Evolutionary conservation across 306 rosid species (phyloP).

Genomic region (Trifolium pratense): DNA sequence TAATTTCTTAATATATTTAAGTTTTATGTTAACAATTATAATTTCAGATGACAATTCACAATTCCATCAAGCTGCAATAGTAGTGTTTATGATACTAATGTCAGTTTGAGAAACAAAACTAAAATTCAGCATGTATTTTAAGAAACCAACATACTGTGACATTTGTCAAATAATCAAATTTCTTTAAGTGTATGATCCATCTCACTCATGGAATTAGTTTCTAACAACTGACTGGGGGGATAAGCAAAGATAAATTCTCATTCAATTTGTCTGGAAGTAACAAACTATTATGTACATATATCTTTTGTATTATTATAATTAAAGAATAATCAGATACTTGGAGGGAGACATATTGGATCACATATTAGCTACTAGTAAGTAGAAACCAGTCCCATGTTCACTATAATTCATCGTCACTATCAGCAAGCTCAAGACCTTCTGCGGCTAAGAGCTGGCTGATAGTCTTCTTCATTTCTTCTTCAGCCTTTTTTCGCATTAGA

Average conservation of each 20-base stretch:
- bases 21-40: neutral
- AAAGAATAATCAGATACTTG: constrained; percentile 39
- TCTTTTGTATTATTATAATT: constrained; percentile 15
- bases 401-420: constrained; percentile 61
- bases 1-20: neutral
- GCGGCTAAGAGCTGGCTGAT: constrained; percentile 77
- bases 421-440: constrained; percentile 96
- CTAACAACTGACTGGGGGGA: too few species aligned
- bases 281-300: constrained; percentile 50
- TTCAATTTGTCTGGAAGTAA: constrained; percentile 27
- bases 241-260: constrained; percentile 18
- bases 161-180: too few species aligned
- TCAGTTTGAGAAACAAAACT: too few species aligned
- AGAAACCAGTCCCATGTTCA: constrained; percentile 35
- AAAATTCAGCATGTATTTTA: too few species aligned
- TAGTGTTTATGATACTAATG: too few species aligned
- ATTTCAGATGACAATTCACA: too few species aligned
- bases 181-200: too few species aligned
- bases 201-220: too few species aligned
- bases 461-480: constrained; percentile 71
- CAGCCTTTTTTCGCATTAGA: constrained; percentile 77
- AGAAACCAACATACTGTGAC: too few species aligned
- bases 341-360: constrained; percentile 38
- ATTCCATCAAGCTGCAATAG: too few species aligned
- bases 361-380: constrained; percentile 35